Evolutionary conservation across 163 green algal species (phyloP).

Genomic region (Trebouxiophyceae sp.): DNA sequence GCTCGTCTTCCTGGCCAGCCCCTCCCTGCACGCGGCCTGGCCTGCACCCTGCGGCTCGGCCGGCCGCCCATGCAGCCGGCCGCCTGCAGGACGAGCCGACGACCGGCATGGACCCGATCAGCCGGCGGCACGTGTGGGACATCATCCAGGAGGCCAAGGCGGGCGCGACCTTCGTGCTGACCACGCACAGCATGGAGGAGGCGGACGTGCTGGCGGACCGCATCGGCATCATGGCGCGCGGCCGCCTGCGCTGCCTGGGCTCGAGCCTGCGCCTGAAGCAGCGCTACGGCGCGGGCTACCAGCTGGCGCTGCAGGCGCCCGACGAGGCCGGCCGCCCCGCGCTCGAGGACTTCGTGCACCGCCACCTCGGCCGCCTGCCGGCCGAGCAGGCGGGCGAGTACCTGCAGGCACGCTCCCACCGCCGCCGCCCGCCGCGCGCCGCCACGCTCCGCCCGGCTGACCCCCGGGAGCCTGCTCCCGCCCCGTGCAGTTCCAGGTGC

Average conservation of each 20-base stretch:
- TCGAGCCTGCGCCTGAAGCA: constrained; percentile 75
- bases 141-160: constrained; percentile 32
- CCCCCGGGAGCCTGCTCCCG: no score
- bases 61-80: no score
- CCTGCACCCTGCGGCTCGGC: no score
- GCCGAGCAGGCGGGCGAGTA: not conserved
- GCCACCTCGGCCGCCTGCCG: not conserved
- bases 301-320: constrained; percentile 22
- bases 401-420: no score
- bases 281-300: constrained; percentile 75
- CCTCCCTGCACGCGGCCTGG: not conserved
- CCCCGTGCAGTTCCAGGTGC: constrained; percentile 27
- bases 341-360: not conserved
- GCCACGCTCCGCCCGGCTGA: not conserved
- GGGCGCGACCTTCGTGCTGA: constrained; percentile 77
- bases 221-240: constrained; percentile 88
- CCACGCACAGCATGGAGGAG: constrained; percentile 92
- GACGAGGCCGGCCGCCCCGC: no score
- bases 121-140: constrained; percentile 43
- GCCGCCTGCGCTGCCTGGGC: constrained; percentile 56
- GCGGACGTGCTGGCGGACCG: constrained; percentile 79
- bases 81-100: constrained; percentile 73
- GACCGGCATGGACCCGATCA: constrained; percentile 64
- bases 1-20: constrained; percentile 58
- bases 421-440: not conserved